phyloP scores from a whole-genome alignment of 2,329 filamentous ascomycete species.

The Rasamsonia emersonii region DNA sequence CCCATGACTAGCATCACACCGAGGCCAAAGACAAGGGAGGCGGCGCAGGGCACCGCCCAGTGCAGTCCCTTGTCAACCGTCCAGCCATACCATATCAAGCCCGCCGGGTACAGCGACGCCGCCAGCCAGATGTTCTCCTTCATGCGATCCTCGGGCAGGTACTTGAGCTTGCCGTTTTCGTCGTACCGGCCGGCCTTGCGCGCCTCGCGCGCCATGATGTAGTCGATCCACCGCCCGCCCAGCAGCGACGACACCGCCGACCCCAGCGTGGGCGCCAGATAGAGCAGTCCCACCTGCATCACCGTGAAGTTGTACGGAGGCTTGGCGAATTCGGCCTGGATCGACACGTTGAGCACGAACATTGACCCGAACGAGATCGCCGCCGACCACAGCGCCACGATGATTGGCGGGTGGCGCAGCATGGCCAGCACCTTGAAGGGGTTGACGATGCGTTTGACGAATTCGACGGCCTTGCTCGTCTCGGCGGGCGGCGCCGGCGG shows the following conservation, averaged over 20 bases:
- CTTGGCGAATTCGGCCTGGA: conserved; percentile 59
- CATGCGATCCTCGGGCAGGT: conserved; percentile 71
- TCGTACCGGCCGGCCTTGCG: conserved; percentile 62
- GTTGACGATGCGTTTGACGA: too few species aligned
- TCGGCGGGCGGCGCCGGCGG: too few species aligned
- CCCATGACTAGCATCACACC: conserved; percentile 72
- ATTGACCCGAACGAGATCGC: conserved; percentile 66
- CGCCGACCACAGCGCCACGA: conserved; percentile 64
- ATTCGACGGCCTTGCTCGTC: too few species aligned
- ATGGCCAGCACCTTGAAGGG: conserved; percentile 2
- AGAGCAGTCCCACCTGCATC: conserved; percentile 64
- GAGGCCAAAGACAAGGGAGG: conserved; percentile 67
- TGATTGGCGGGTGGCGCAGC: conserved; percentile 64
- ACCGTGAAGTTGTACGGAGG: conserved; percentile 60
- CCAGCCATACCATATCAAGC: conserved; percentile 72
- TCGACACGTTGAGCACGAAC: conserved; percentile 68
- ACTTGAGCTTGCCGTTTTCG: conserved; percentile 56
- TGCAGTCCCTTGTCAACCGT: conserved; percentile 53
- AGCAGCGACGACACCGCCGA: conserved; percentile 61
- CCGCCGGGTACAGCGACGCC: conserved; percentile 59
- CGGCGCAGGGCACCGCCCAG: conserved; percentile 53
- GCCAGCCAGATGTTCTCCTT: conserved; percentile 73
- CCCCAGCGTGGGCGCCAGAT: conserved; percentile 64
- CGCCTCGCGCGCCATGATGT: conserved; percentile 73
- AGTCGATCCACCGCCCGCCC: conserved; percentile 69